Base-by-base conservation (phyloP, 208 protist species). In the Endotrypanum monterogeii region DNA sequence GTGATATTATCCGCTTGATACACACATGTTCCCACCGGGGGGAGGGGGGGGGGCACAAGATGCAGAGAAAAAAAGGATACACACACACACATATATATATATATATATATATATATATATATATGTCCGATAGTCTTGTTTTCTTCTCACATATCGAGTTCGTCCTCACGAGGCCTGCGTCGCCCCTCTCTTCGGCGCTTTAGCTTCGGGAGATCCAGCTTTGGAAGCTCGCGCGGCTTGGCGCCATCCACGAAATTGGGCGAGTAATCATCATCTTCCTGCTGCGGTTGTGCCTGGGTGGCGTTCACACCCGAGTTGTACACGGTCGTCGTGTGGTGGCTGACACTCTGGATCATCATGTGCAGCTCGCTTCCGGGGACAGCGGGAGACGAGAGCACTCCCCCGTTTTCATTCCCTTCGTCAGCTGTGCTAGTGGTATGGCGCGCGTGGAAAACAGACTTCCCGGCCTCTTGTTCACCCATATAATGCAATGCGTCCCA, bases 261-360 rank as follows among this genome's bases (percentile, higher is more conserved):
- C 7, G 77, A 67, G 79, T 96, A 96, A 30, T 91, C 89, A 54
- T 85, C 86, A 0, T 89, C 82, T 35, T 90, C 81, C 11, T 89
- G 83, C 35, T 83, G 82, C 6, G 84, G 71, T 18, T 44, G 32
- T 14, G 37, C 30, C 11, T 55, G 20, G 4, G 14, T 11, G 23
- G 9, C 55, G 44, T 65, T 48, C 2, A 6, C 55, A 37, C 18
- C 58, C 37, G 8, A 46, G 35, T 32, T 28, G 0, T 37, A 6
- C 37, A 35, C 39, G 6, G 46, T 28, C 2, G 78, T 41, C 14
- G 46, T 32, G 55, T 14, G 55, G 52, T 18, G 56, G 7, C 32
- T 65, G 48, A 11, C 25, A 14, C 44, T 58, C n/a, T 37, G 18
- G 11, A 35, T 20, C 23, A 37, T 37, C 20, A 37, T 48, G 35